Evolutionary conservation across 148 eudicot species (phyloP).

Genomic region (Bassia scoparia): DNA sequence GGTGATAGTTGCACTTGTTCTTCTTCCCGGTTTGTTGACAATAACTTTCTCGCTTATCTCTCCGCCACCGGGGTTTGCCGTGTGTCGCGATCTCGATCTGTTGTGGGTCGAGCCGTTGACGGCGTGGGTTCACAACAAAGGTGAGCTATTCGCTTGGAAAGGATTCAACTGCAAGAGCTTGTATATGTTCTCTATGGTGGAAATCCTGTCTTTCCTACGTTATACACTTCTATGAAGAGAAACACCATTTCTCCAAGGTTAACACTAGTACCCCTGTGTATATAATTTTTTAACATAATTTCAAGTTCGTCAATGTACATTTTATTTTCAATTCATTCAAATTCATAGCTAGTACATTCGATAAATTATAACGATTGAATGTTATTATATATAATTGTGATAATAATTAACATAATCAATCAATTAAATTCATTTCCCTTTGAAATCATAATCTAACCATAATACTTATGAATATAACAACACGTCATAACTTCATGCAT

Average conservation of each 20-base stretch:
- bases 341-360: no score
- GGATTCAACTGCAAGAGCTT: conserved; percentile 37
- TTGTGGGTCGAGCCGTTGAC: conserved; percentile 31
- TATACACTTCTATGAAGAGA: conserved; percentile 38
- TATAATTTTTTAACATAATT: no score
- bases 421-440: no score
- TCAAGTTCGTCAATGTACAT: no score
- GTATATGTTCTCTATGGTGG: conserved; percentile 34
- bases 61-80: conserved; percentile 40
- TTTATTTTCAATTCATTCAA: no score
- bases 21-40: conserved; percentile 33
- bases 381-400: no score
- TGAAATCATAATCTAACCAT: no score
- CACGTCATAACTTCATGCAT: no score
- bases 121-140: conserved; percentile 27
- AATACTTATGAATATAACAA: no score
- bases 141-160: conserved; percentile 31
- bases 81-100: conserved; percentile 22
- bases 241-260: conserved; percentile 23
- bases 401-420: no score
- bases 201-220: conserved; percentile 37
- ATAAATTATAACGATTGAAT: no score
- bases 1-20: conserved; percentile 25
- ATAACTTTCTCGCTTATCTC: conserved; percentile 32
- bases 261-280: no score